phyloP scores from a whole-genome alignment of 352 stramenopile species.

The Globisporangium acanthophoron region DNA sequence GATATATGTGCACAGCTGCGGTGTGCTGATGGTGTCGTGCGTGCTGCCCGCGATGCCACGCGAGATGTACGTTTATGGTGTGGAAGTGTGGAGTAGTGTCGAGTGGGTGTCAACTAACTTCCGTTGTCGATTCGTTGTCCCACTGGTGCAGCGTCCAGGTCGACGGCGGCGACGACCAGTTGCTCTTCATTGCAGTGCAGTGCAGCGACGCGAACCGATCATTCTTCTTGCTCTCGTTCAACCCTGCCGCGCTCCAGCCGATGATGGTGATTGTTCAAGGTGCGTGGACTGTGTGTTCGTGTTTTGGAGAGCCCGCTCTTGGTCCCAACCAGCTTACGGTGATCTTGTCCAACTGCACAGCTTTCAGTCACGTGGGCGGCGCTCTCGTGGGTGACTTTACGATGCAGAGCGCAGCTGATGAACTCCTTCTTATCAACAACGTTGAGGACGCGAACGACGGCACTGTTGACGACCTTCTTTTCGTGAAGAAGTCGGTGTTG shows the following conservation, averaged over 20 bases:
- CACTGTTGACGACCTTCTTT: slow-evolving; percentile 12
- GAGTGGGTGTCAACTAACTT: not conserved
- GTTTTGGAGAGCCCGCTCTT: not conserved
- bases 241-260: slow-evolving; percentile 15
- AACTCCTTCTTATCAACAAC: slow-evolving; percentile 41
- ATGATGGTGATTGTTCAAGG: slow-evolving; percentile 41
- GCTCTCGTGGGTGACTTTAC: slow-evolving; percentile 28
- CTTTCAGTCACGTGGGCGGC: slow-evolving; percentile 46
- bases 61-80: slow-evolving; percentile 33
- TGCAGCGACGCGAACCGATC: slow-evolving; percentile 39
- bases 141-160: slow-evolving; percentile 22
- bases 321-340: not conserved
- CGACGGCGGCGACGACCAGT: not conserved
- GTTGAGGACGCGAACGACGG: slow-evolving; percentile 3
- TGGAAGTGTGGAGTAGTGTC: not conserved
- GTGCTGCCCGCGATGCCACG: slow-evolving; percentile 31
- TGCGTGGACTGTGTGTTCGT: slow-evolving; percentile 13
- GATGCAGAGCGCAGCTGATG: slow-evolving; percentile 9
- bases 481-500: slow-evolving; percentile 47
- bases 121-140: slow-evolving; percentile 2
- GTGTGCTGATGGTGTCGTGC: slow-evolving; percentile 33
- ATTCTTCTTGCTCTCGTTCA: slow-evolving; percentile 50
- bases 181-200: slow-evolving; percentile 25
- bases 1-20: slow-evolving; percentile 41
- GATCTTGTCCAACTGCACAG: slow-evolving; percentile 9